Base-by-base conservation (phyloP, 106 monocot genomes). In the Phalaenopsis equestris region DNA sequence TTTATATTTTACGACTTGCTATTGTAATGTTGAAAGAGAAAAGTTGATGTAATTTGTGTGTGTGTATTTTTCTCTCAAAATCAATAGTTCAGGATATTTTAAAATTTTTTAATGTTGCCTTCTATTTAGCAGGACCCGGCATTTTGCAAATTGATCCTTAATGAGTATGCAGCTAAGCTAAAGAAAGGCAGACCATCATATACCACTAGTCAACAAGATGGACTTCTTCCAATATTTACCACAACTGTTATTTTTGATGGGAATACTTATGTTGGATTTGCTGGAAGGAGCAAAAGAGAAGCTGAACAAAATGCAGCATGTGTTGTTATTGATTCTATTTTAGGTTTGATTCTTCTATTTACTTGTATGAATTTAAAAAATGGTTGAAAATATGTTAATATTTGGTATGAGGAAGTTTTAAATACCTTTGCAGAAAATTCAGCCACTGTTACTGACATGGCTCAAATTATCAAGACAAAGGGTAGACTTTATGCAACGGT, bases 241-340 rank as follows among this genome's bases (percentile, higher is more conserved):
- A 84, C 88, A 37, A 75, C 86, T 48, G 79, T 95, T 8, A 18
- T 64, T 16, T 86, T 90, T 78, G 80, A 82, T 49, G 88, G 86
- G 11, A 89, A 81, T 45, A 83, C 38, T 72, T 90, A 83, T 77
- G 43, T 19, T 24, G 92, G 92, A 47, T 77, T 5, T 37, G 1
- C 30, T 77, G 88, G 83, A 56, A 89, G 47, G 81, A 92, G 41
- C 81, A 92, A 90, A 82, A 95, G 83, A 75, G 88, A 90, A 3
- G 95, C 95, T 8, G 88, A 92, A 73, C 90, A 92, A 75, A 76
- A 80, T 18, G 95, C 84, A 39, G 92, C 95, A 65, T 75, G 84
- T 42, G 56, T 79, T 83, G 89, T 77, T 73, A 84, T 95, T 56
- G 75, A 85, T 58, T 88, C 79, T 46, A 86, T 95, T 56, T 81